phyloP scores from a whole-genome alignment of 495 filamentous ascomycete genomes.

The Penicillium simplicissimum region DNA sequence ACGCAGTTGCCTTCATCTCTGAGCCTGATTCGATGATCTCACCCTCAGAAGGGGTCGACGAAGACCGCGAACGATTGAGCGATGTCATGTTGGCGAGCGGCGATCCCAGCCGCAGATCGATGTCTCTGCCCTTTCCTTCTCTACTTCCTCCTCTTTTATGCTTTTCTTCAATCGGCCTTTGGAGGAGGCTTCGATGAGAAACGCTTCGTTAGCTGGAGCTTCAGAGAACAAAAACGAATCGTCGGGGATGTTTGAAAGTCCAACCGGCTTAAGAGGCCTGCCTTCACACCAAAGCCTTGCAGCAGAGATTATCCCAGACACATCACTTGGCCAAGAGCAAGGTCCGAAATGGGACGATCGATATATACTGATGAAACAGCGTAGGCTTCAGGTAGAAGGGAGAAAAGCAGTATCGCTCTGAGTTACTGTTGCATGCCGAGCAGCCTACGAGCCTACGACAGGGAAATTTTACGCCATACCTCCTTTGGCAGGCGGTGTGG shows the following conservation, averaged over 20 bases:
- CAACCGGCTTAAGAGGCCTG: constrained; percentile 49
- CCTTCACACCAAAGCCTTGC: constrained; percentile 36
- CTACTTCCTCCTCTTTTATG: background rate
- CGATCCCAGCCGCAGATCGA: background rate
- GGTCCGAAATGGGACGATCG: background rate
- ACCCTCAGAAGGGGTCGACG: constrained; percentile 67
- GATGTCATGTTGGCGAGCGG: constrained; percentile 26
- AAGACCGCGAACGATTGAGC: constrained; percentile 47
- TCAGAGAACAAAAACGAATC: constrained; percentile 28
- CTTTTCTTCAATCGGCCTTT: constrained; percentile 24
- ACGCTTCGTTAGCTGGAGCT: constrained; percentile 32
- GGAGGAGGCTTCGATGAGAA: constrained; percentile 28
- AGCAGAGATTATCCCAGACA: constrained; percentile 26
- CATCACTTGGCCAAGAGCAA: constrained; percentile 17
- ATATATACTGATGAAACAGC: background rate
- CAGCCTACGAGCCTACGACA: background rate
- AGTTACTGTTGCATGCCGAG: background rate
- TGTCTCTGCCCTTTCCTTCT: background rate
- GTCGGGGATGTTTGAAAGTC: constrained; percentile 43
- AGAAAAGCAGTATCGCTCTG: background rate
- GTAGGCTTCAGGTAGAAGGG: constrained; percentile 6
- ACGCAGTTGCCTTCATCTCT: constrained; percentile 72
- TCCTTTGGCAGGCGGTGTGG: constrained; percentile 15
- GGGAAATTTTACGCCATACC: constrained; percentile 1
- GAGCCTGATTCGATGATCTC: constrained; percentile 79